A percentile compares a stretch with the other conserved stretches of the same genome.
Evolutionary conservation across 768 basidiomycete species (phyloP).

Genomic region (Podaxis rugospora): DNA sequence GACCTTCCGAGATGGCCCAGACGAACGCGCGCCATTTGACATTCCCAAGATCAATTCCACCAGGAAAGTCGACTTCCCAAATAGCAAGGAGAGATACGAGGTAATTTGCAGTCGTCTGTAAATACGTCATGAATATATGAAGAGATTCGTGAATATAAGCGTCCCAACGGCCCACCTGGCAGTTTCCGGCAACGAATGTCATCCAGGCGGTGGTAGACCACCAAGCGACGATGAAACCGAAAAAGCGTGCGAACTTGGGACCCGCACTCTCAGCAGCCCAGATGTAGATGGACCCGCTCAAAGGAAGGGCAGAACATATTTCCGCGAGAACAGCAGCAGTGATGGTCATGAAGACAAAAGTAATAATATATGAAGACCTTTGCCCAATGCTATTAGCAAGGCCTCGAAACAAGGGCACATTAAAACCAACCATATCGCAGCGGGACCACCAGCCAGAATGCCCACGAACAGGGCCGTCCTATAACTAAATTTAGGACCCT

Average conservation of each 20-base stretch:
- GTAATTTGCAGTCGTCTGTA: constrained; percentile 83
- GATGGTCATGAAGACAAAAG: constrained; percentile 83
- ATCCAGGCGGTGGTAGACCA: constrained; percentile 97
- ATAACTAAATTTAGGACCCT: constrained; percentile 1
- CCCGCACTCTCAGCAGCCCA: constrained; percentile 95
- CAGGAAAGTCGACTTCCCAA: constrained; percentile 80
- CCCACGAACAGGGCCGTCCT: constrained; percentile 81
- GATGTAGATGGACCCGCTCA: constrained; percentile 90
- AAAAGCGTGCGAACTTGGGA: constrained; percentile 78
- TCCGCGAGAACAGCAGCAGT: constrained; percentile 86
- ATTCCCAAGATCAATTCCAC: constrained; percentile 64
- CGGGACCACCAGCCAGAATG: constrained; percentile 80
- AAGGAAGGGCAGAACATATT: constrained; percentile 82
- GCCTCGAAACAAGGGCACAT: neutral
- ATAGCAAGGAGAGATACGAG: constrained; percentile 80
- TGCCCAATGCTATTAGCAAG: constrained; percentile 10
- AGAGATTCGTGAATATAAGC: neutral
- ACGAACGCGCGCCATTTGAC: constrained; percentile 84
- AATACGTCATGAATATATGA: neutral
- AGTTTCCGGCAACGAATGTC: constrained; percentile 87
- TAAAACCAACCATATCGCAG: constrained; percentile 65
- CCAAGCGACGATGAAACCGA: constrained; percentile 90
- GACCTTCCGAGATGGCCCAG: constrained; percentile 75
- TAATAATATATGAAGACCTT: constrained; percentile 83
- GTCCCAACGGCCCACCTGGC: constrained; percentile 50